Evolutionary conservation across 108 stramenopile species (phyloP).

Genomic region (Seminavis robusta): DNA sequence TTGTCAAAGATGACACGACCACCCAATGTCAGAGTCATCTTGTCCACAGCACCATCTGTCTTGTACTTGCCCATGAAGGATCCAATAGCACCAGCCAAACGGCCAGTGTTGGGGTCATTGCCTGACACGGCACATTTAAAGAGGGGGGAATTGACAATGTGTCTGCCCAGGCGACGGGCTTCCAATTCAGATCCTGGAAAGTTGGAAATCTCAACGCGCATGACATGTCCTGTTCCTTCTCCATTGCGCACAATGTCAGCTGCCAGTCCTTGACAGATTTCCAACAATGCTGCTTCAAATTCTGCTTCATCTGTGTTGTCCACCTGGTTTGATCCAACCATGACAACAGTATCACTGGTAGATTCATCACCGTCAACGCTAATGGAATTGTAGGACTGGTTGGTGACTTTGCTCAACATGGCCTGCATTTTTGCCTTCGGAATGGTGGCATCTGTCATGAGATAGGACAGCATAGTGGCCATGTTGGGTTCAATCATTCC

Average conservation of each 20-base stretch:
- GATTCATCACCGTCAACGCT: conserved; percentile 95
- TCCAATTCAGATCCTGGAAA: conserved; percentile 78
- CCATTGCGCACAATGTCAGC: conserved; percentile 97
- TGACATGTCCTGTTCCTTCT: conserved; percentile 97
- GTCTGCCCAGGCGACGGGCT: conserved; percentile 86
- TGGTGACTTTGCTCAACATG: conserved; percentile 62
- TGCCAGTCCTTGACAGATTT: conserved; percentile 78
- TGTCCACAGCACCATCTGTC: conserved; percentile 40
- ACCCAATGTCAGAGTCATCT: conserved; percentile 78
- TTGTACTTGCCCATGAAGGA: conserved; percentile 89
- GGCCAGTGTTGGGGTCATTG: conserved; percentile 99
- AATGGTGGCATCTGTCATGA: conserved; percentile 90
- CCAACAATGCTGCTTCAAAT: conserved; percentile 74
- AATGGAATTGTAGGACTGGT: conserved; percentile 91
- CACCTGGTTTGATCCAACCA: conserved; percentile 79
- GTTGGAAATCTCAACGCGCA: conserved; percentile 80
- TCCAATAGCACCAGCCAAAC: conserved; percentile 93
- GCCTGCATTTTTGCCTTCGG: conserved; percentile 63
- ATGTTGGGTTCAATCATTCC: conserved; percentile 98
- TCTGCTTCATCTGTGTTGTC: conserved; percentile 51
- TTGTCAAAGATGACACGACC: conserved; percentile 85
- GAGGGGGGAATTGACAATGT: conserved; percentile 92
- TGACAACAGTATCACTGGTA: conserved; percentile 89
- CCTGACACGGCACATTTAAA: conserved; percentile 97
- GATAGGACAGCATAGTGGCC: conserved; percentile 92